A percentile compares a stretch with the other conserved stretches of the same genome.
These are phyloP conservation scores for Pichia deserticola DNA, from an alignment of 805 yeast genomes.

Conservation along the genomic window DNA sequence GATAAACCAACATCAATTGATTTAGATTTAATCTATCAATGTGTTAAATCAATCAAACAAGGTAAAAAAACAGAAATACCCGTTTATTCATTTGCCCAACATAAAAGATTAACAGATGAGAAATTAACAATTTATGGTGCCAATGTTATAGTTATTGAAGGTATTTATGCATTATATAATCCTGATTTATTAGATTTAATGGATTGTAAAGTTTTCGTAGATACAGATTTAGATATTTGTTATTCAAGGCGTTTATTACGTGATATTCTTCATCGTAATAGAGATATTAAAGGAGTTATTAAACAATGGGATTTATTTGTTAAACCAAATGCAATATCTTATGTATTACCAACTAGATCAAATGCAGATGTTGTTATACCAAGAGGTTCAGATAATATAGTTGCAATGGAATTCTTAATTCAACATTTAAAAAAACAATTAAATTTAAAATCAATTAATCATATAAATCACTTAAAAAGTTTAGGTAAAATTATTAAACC, in stretches of 20 bases:
- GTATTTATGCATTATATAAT: slow-evolving; percentile 77
- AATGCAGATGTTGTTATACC: slow-evolving; percentile 89
- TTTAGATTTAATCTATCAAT: slow-evolving; percentile 58
- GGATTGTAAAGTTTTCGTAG: slow-evolving; percentile 86
- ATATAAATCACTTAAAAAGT: slow-evolving; percentile 52
- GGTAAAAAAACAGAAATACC: slow-evolving; percentile 68
- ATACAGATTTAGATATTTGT: slow-evolving; percentile 90
- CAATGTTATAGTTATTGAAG: slow-evolving; percentile 87
- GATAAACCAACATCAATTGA: slow-evolving; percentile 86
- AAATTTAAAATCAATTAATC: slow-evolving; percentile 54
- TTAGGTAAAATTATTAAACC: slow-evolving; percentile 40
- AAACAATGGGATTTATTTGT: slow-evolving; percentile 88
- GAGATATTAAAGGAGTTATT: slow-evolving; percentile 76
- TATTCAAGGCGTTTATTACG: slow-evolving; percentile 80
- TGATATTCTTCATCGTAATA: slow-evolving; percentile 78
- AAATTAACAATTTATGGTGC: slow-evolving; percentile 84
- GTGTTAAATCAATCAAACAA: slow-evolving; percentile 56
- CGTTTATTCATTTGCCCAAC: slow-evolving; percentile 58
- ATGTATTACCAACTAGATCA: slow-evolving; percentile 67
- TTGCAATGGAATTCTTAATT: slow-evolving; percentile 75
- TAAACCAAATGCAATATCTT: slow-evolving; percentile 80
- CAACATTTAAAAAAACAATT: slow-evolving; percentile 73
- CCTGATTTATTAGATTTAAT: slow-evolving; percentile 60
- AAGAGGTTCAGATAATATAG: slow-evolving; percentile 72
- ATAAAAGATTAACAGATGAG: slow-evolving; percentile 48